Evolutionary conservation across 345 rosid genomes (phyloP).

Genomic region (Chamaenerion angustifolium): DNA sequence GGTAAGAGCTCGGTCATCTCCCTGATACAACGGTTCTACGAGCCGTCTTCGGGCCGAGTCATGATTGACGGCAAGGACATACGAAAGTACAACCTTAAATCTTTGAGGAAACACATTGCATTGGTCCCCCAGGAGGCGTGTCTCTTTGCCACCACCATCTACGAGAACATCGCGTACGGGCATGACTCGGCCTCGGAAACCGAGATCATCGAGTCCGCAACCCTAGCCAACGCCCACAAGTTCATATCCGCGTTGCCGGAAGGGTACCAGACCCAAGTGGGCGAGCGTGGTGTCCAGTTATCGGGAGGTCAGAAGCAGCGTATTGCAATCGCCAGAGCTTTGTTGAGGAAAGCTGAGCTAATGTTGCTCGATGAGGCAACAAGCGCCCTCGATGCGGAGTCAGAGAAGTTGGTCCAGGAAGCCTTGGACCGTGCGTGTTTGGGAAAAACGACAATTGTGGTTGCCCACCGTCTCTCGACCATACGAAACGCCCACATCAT

Average conservation of each 20-base stretch:
- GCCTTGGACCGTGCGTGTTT: conserved; percentile 85
- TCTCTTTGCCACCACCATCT: conserved; percentile 68
- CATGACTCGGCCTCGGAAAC: conserved; percentile 69
- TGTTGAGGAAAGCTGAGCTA: conserved; percentile 71
- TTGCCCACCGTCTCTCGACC: conserved; percentile 80
- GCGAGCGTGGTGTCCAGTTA: conserved; percentile 90
- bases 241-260: conserved; percentile 71
- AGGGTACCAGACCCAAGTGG: conserved; percentile 73
- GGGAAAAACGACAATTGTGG: conserved; percentile 81
- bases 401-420: conserved; percentile 89
- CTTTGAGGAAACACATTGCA: conserved; percentile 79
- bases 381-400: conserved; percentile 85
- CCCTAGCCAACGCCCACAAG: conserved; percentile 77
- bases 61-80: conserved; percentile 87
- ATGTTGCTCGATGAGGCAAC: conserved; percentile 96
- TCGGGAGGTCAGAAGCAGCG: conserved; percentile 97
- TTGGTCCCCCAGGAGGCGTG: conserved; percentile 93
- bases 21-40: conserved; percentile 70
- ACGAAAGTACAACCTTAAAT: conserved; percentile 83
- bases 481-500: conserved; percentile 80
- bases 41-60: conserved; percentile 81
- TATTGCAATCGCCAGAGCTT: conserved; percentile 70
- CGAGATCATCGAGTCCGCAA: conserved; percentile 93
- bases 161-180: conserved; percentile 90
- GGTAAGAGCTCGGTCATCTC: conserved; percentile 93